phyloP scores from a whole-genome alignment of 2,329 filamentous ascomycete genomes.

The Epichloe sp. region DNA sequence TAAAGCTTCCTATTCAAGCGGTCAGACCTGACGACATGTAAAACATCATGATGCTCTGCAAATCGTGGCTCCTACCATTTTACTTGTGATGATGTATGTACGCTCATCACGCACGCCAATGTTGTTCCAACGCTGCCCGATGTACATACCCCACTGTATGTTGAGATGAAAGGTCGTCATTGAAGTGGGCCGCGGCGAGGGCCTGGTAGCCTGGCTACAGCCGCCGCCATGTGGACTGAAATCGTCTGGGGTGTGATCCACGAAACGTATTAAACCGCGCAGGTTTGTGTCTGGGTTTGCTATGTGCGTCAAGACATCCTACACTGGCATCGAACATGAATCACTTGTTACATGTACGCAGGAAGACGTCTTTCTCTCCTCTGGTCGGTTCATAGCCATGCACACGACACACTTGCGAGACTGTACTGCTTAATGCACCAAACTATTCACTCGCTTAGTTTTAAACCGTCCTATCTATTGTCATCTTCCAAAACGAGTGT shows the following conservation, averaged over 20 bases:
- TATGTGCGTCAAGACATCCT: no score
- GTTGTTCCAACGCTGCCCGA: not conserved
- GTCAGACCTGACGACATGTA: not conserved
- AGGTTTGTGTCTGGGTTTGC: no score
- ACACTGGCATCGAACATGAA: no score
- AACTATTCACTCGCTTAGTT: no score
- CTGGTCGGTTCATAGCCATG: no score
- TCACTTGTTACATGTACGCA: no score
- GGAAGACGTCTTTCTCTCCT: no score
- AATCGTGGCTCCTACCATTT: not conserved
- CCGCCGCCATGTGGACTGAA: not conserved
- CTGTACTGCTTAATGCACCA: no score
- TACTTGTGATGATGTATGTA: not conserved
- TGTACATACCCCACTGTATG: not conserved
- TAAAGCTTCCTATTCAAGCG: conserved; percentile 19
- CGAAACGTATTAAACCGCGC: no score
- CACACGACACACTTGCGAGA: no score
- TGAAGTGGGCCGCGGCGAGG: not conserved
- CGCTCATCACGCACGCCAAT: not conserved
- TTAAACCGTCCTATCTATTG: not conserved
- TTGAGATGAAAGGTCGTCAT: not conserved
- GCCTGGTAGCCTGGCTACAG: not conserved
- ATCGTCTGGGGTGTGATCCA: no score
- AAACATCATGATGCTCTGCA: not conserved
- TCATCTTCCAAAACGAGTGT: not conserved